Evolutionary conservation across 805 yeast species (phyloP).

Genomic region (Diddensiella transvaalensis): DNA sequence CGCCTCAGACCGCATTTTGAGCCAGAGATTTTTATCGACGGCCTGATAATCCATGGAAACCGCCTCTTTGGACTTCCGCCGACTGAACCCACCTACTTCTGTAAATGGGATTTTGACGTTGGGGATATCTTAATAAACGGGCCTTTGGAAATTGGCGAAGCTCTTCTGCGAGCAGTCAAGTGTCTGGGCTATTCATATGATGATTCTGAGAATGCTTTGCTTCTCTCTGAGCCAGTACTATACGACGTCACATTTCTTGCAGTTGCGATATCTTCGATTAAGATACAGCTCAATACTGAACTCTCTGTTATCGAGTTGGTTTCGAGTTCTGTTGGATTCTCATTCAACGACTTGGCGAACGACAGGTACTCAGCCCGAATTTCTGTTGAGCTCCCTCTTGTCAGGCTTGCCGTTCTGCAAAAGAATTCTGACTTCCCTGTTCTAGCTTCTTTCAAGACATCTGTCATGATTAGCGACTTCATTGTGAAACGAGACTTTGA

Average conservation of each 20-base stretch:
- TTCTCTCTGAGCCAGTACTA: conserved; percentile 50
- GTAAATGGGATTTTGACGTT: conserved; percentile 82
- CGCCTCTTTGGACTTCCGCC: conserved; percentile 94
- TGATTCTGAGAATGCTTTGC: conserved; percentile 74
- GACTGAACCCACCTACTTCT: conserved; percentile 76
- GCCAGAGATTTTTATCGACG: conserved; percentile 51
- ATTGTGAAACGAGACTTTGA: conserved; percentile 47
- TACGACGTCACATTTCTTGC: conserved; percentile 68
- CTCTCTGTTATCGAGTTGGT: conserved; percentile 25
- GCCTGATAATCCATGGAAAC: conserved; percentile 73
- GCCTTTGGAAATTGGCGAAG: conserved; percentile 39
- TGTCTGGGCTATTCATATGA: conserved; percentile 60
- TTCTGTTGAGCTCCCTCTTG: conserved; percentile 47
- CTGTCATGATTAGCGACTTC: conserved; percentile 59
- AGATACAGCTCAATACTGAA: conserved; percentile 40
- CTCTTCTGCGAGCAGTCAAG: conserved; percentile 35
- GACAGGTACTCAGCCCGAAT: conserved; percentile 55
- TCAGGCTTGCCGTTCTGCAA: conserved; percentile 36
- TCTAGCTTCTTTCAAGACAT: conserved; percentile 49
- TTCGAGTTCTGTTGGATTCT: conserved; percentile 35
- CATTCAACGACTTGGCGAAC: conserved; percentile 68
- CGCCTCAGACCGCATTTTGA: conserved; percentile 15
- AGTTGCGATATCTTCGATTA: conserved; percentile 49
- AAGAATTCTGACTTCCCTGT: conserved; percentile 24
- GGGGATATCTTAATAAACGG: conserved; percentile 58